Evolutionary conservation across 2,329 filamentous ascomycete genomes (phyloP), one percentile per base, ranked within the genome.

Genomic region (Xylariaceae sp.): DNA sequence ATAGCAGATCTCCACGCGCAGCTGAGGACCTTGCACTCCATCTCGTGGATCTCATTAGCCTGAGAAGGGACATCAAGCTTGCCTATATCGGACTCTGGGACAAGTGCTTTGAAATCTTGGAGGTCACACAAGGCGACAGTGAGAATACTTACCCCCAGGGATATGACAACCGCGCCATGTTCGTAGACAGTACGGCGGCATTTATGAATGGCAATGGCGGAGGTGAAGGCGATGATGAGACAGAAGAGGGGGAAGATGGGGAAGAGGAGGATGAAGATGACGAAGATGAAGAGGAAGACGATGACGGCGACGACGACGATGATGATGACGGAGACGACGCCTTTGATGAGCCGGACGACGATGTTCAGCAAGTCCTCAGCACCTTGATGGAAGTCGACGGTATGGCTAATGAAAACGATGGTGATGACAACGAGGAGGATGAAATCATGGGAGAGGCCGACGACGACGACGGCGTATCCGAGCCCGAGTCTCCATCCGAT

Each of bases 91-190:
- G 88, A 15, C 83, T 94, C 56, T 80, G 81, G n/a, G 78, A 77
- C 47, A 92, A 92, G 72, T 94, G 90, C 73, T 94, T 89, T 69
- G 90, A 94, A 71, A 88, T 94, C 37, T 74, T 92, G 6, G 90
- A 94, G 71, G 80, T 80, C 54, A 76, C 58, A n/a, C 47, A 47
- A 4, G 39, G 51, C 18, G 51, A 62, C 49, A 75, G 76, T 17
- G 67, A 64, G 35, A 68, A 68, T 11, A 66, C 63, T 48, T 51
- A 59, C 48, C 61, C 58, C 53, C 64, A 64, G 30, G 58, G 60
- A 11, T 47, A 59, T 15, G 54, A 66, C 50, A 61, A 59, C 37
- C 63, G 68, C 34, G 57, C 59, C 23, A 57, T 56, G 62, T 59
- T 51, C 52, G 61, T 62, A 51, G 66, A 68, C 44, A 66, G 70